phyloP scores from a whole-genome alignment of 2,329 filamentous ascomycete genomes.

The Bipolaris zeicola region DNA sequence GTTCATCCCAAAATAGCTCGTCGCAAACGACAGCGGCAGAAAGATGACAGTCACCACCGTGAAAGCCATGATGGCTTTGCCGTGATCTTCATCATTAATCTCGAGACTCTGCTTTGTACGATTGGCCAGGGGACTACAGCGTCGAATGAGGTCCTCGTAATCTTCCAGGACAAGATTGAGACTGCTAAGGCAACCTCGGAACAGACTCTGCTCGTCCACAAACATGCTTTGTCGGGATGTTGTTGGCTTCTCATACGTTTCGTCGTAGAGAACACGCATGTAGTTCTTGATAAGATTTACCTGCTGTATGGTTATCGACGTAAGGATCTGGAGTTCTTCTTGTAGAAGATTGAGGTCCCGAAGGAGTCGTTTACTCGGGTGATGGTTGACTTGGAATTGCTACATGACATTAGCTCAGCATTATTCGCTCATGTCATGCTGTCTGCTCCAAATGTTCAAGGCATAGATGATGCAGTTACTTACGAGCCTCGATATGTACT shows the following conservation, averaged over 20 bases:
- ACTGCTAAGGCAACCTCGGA: slow-evolving; percentile 29
- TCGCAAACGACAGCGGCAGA: slow-evolving; percentile 53
- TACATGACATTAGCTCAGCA: slow-evolving; percentile 16
- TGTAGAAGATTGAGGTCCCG: slow-evolving; percentile 43
- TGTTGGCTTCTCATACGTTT: slow-evolving; percentile 27
- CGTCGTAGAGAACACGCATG: slow-evolving; percentile 30
- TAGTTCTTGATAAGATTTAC: slow-evolving; percentile 35
- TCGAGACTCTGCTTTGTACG: slow-evolving; percentile 43
- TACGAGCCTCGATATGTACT: slow-evolving; percentile 41
- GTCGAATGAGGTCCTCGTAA: slow-evolving; percentile 29
- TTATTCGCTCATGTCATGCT: background rate
- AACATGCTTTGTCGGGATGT: slow-evolving; percentile 29
- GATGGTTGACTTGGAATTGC: slow-evolving; percentile 46
- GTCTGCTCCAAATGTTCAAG: background rate
- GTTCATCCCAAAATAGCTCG: slow-evolving; percentile 52
- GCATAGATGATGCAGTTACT: slow-evolving; percentile 3
- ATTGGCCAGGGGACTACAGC: slow-evolving; percentile 38
- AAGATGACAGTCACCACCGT: slow-evolving; percentile 54
- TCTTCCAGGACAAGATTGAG: slow-evolving; percentile 31
- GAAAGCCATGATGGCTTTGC: slow-evolving; percentile 53
- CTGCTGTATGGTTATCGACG: slow-evolving; percentile 36
- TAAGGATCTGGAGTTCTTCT: slow-evolving; percentile 37
- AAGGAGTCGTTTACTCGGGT: slow-evolving; percentile 40
- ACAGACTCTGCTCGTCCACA: slow-evolving; percentile 29
- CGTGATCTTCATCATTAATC: slow-evolving; percentile 47